phyloP scores from a whole-genome alignment of 345 rosid genomes.

The Isatis tinctoria region DNA sequence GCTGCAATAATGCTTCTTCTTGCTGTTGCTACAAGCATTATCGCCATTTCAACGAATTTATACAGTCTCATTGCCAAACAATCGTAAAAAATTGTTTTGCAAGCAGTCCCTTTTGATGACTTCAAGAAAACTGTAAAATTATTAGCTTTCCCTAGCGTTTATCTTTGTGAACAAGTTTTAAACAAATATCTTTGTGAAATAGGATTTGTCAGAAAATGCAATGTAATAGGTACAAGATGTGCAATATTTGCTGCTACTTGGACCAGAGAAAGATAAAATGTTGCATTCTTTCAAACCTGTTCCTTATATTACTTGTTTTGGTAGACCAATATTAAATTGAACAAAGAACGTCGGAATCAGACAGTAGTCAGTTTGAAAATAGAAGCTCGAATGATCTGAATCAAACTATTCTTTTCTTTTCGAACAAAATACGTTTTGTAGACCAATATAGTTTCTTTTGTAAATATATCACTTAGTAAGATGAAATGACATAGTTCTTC shows the following conservation, averaged over 20 bases:
- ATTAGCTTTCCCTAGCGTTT: not conserved
- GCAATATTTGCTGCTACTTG: constrained; percentile 13
- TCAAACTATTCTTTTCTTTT: not conserved
- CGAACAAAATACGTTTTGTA: not conserved
- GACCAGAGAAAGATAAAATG: not conserved
- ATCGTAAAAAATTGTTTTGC: not conserved
- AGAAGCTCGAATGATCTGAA: not conserved
- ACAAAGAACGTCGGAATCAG: not conserved
- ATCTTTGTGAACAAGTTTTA: not conserved
- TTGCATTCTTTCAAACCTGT: not conserved
- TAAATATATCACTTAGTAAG: too few relatives aligned
- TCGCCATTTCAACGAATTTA: constrained; percentile 40
- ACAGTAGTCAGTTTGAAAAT: not conserved
- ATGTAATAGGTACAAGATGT: not conserved
- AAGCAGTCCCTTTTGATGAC: constrained; percentile 26
- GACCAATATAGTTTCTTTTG: too few relatives aligned
- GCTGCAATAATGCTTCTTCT: constrained; percentile 35
- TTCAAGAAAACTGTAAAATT: constrained; percentile 26
- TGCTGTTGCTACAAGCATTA: constrained; percentile 38
- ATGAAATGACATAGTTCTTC: too few relatives aligned
- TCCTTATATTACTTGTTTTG: not conserved
- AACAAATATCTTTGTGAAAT: not conserved
- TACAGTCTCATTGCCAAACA: constrained; percentile 8
- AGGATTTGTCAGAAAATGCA: not conserved
- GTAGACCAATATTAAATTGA: not conserved